Base-by-base conservation (phyloP, 2,329 filamentous ascomycete species). In the Nemania diffusa region DNA sequence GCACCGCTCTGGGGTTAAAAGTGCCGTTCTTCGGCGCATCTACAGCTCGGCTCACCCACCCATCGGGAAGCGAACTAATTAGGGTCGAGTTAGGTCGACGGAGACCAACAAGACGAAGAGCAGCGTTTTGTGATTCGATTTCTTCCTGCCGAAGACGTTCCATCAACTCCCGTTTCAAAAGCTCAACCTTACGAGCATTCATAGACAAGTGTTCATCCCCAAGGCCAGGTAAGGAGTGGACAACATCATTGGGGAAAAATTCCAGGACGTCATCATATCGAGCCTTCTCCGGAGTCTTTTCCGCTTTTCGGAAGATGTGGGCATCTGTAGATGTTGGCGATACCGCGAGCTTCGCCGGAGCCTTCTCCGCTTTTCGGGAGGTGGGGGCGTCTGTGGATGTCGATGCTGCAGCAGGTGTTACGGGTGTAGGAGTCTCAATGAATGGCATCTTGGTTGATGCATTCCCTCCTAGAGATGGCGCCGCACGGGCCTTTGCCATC, bases 1-100 rank as follows among this genome's bases (percentile, higher is more conserved):
- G 74, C 7, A 62, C 59, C 27, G 50, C 59, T 22, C 56, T 62
- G 27, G 57, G 64, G n/a, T 66, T 24, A 17, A 71, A 69, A 3
- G 11, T 55, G 29, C 69, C 69, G 20, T 53, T 66, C 3, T 17
- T n/a, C 4, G 67, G 57, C 9, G 74, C 69, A 0, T 68, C 53
- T n/a, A 48, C 15, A 13, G 72, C 74, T 62, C 57, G 72, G 4
- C 65, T 61, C 0, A 70, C 65, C 76, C 76, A 78, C 37, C 74
- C 64, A 13, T 27, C 48, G n/a, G 68, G 32, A 69, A 40, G 69
- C 13, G 69, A 57, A 8, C 52, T 61, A 26, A 77, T 74, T 2
- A 76, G 62, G 11, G 58, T 17, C 8, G 61, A 50, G 7, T 64
- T 74, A 6, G 72, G 57, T 57, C 57, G 71, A 34, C 75, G 73